These are phyloP conservation scores for Macroventuria anomochaeta DNA, from an alignment of 2,329 filamentous ascomycete species.

Conservation along the genomic window DNA sequence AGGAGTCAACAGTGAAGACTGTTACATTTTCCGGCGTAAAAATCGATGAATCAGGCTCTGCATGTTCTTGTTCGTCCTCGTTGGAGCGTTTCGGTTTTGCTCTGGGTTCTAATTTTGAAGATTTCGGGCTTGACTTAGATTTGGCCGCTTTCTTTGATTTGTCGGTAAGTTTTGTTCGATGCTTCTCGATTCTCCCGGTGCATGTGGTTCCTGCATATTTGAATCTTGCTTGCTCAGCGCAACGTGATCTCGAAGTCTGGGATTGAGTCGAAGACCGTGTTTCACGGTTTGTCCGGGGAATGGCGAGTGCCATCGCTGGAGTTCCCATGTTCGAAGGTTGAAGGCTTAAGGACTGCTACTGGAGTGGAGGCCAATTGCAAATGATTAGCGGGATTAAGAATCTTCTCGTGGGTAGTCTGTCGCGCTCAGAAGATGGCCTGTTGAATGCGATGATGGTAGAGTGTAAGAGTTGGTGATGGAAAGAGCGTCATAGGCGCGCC, in stretches of 20 bases:
- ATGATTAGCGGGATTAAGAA: too few relatives aligned
- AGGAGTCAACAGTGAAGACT: conserved; percentile 20
- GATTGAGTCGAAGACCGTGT: conserved; percentile 21
- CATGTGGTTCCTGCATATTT: neutral
- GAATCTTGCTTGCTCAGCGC: neutral
- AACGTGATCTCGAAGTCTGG: neutral
- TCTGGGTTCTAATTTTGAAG: neutral
- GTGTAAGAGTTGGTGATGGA: neutral
- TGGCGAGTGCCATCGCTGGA: neutral
- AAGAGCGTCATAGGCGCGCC: neutral
- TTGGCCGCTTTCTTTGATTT: neutral
- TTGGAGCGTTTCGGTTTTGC: neutral
- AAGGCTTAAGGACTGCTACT: too few relatives aligned
- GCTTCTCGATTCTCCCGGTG: neutral
- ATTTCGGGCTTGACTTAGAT: neutral
- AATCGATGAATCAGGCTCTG: neutral
- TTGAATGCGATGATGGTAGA: too few relatives aligned
- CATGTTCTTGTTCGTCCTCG: too few relatives aligned
- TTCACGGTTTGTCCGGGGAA: conserved; percentile 1
- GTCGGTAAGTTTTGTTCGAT: neutral
- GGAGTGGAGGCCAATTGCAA: neutral
- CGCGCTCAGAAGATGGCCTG: too few relatives aligned
- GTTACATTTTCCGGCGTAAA: neutral
- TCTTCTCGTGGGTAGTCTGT: too few relatives aligned
- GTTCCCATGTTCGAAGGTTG: too few relatives aligned